phyloP scores from a whole-genome alignment of 768 basidiomycete species.

The Boletus vinaceobasis region DNA sequence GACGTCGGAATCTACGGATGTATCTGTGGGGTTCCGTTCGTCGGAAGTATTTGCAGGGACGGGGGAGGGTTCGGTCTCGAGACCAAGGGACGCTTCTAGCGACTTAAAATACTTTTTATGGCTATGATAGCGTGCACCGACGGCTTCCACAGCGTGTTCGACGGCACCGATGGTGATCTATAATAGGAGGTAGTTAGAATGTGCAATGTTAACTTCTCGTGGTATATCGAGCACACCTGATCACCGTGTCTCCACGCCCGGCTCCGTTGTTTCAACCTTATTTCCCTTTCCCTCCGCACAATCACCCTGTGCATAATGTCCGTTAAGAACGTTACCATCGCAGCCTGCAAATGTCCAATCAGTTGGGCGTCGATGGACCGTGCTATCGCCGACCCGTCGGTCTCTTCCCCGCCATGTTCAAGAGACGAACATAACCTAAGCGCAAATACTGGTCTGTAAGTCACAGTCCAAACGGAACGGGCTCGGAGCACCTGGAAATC shows the following conservation, averaged over 20 bases:
- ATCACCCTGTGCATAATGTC: slow-evolving; percentile 51
- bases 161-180: slow-evolving; percentile 47
- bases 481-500: slow-evolving; percentile 17
- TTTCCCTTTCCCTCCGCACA: slow-evolving; percentile 56
- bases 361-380: slow-evolving; percentile 49
- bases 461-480: not conserved
- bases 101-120: slow-evolving; percentile 42
- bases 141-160: slow-evolving; percentile 45
- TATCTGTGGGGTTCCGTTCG: slow-evolving; percentile 12
- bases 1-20: slow-evolving; percentile 2
- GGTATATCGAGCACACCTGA: slow-evolving; percentile 32
- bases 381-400: slow-evolving; percentile 19
- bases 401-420: slow-evolving; percentile 19
- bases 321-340: slow-evolving; percentile 50
- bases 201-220: not conserved
- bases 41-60: slow-evolving; percentile 4
- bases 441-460: not conserved
- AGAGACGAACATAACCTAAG: slow-evolving; percentile 31
- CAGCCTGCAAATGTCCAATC: slow-evolving; percentile 43
- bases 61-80: not conserved
- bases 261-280: slow-evolving; percentile 51
- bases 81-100: slow-evolving; percentile 22
- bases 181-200: slow-evolving; percentile 1
- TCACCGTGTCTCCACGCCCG: slow-evolving; percentile 56
- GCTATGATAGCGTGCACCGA: slow-evolving; percentile 38